Base-by-base conservation (phyloP, 306 rosid species). In the Heteromeles arbutifolia region DNA sequence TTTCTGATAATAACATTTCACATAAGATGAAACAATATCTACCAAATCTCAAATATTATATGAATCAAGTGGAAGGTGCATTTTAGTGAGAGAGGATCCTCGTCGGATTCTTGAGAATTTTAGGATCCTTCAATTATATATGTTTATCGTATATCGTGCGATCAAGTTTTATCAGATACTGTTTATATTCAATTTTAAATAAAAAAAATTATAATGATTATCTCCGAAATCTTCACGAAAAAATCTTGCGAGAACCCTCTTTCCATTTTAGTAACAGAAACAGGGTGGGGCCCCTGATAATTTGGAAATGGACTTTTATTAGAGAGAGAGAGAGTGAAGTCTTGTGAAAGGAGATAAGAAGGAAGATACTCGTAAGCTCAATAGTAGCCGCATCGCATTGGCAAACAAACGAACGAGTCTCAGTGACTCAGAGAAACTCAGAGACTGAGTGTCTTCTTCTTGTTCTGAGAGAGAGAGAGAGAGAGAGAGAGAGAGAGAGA, bases 401-500 rank as follows among this genome's bases (percentile, higher is more conserved):
- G 8, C 54, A 15, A 15, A 15, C 74, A 69, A 57, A 26, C 76
- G 50, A 71, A 45, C n/a, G 39, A 34, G 73, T 25, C 14, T 44
- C 25, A 25, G 56, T 41, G 66, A 31, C 34, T 72, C 15, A n/a
- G 48, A 50, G 57, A 11, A n/a, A 43, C 8, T 2, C 15, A 32
- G 15, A 1, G 41, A 13, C 61, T 8, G 64, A 82, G 61, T 24
- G 74, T 48, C 53, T 3, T 45, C 19, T 48, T 48, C 21, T 48
- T 48, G 8, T 48, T 1, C 53, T 54, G 78, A 63, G 72, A 58
- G 70, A n/a, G n/a, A n/a, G n/a, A 44, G 39, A 56, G 32, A 29
- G 31, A 29, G 31, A 63, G 72, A 58, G 70, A 44, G 78, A 63
- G 72, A 58, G 70, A 45, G 77, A 57, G 32, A 48, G 28, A 79